phyloP scores from a whole-genome alignment of 2,329 filamentous ascomycete genomes.

The Achaetomium macrosporum region DNA sequence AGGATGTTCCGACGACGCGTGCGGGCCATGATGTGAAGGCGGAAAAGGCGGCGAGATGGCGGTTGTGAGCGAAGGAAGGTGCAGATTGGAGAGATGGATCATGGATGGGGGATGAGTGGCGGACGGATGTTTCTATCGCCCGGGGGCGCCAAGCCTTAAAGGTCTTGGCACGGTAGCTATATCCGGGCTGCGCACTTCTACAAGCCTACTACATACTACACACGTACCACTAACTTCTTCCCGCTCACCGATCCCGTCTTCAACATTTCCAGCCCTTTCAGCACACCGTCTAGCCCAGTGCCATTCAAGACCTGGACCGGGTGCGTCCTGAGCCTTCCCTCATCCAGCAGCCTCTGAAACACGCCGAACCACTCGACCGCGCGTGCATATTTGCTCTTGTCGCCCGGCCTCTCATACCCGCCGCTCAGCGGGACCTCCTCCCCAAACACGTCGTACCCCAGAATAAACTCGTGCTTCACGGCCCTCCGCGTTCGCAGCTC shows the following conservation, averaged over 20 bases:
- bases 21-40: no score
- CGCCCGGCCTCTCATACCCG: no score
- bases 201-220: no score
- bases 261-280: conserved; percentile 51
- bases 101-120: no score
- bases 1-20: no score
- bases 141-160: no score
- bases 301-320: neutral
- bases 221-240: conserved; percentile 48
- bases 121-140: no score
- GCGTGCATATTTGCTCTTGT: neutral
- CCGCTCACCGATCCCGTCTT: conserved; percentile 58
- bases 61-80: no score
- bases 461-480: neutral
- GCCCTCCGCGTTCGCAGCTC: neutral
- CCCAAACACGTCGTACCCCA: neutral
- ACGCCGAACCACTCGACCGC: neutral
- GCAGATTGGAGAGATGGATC: no score
- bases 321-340: neutral
- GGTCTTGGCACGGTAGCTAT: no score
- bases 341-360: conserved; percentile 1
- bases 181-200: no score
- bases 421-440: neutral
- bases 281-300: conserved; percentile 31
- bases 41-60: no score